Conservation (phyloP, 2,329 filamentous ascomycete species). For the Apiospora arundinis region DNA sequence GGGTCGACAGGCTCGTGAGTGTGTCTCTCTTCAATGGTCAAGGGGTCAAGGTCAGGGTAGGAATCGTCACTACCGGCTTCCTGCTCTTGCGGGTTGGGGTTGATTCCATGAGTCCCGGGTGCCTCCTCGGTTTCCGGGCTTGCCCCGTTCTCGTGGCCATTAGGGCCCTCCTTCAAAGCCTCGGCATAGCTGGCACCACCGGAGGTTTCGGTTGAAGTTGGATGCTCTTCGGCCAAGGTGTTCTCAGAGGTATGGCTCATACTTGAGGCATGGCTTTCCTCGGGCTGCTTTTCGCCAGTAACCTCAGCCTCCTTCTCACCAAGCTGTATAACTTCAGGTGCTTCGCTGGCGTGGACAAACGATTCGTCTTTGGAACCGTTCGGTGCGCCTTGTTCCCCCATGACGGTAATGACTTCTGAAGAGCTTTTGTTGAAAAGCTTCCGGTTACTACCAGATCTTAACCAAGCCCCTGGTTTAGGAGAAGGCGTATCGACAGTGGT, state of each 20-base stretch:
- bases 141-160: neutral
- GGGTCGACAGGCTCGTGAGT: constrained; percentile 30
- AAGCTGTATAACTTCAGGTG: constrained; percentile 20
- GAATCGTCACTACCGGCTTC: constrained; percentile 35
- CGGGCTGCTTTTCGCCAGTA: constrained; percentile 15
- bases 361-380: constrained; percentile 23
- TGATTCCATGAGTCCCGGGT: neutral
- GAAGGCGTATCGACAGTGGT: constrained; percentile 17
- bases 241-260: constrained; percentile 21
- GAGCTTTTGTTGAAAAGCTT: neutral
- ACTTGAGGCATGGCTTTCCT: constrained; percentile 8
- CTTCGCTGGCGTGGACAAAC: constrained; percentile 26
- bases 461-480: constrained; percentile 12
- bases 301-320: neutral
- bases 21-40: constrained; percentile 38
- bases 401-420: neutral
- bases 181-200: constrained; percentile 24
- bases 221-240: constrained; percentile 17
- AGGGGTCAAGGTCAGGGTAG: constrained; percentile 42
- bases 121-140: neutral
- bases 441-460: neutral
- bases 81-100: constrained; percentile 16
- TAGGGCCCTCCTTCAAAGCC: constrained; percentile 22
- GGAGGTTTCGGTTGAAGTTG: constrained; percentile 19
- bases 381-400: neutral